Base-by-base conservation (phyloP, 169 alveolate species). In the Eimeria necatrix region DNA sequence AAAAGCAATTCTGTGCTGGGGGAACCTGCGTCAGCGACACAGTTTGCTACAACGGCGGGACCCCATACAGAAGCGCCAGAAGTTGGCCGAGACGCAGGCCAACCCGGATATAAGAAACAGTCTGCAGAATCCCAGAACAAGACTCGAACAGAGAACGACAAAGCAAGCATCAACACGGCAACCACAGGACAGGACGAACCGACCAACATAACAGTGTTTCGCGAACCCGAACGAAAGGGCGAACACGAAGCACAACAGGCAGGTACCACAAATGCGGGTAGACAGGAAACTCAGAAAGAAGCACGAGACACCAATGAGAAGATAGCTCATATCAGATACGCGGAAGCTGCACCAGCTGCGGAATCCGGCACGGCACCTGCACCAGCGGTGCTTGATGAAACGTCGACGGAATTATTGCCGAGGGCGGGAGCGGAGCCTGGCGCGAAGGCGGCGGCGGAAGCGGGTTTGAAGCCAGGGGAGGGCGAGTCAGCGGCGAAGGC, bases 381-480 rank as follows among this genome's bases (percentile, higher is more conserved):
- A 0, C 81, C 81, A 0, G 49, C 81, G 41, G 0, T 24, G 84
- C 60, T 41, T 32, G 22, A 59, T 59, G 5, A 46, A 32, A 73
- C 0, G 22, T 18, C 88, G 3, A 8, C 32, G 24, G 14, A 59
- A 1, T 24, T 46, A 59, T 16, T 41, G 59, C 84, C 84, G 32
- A 73, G 32, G 84, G 32, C 32, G 84, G 84, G 59, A 10, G 18
- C 32, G 84, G 84, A 73, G 20, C 56, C 32, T 9, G 84, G 49
- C 16, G 59, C 52, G 16, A 73, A 73, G 84, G 84, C 84, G 16
- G 59, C n/a, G 7, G 84, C 60, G 32, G 59, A 10, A 52, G 48
- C 76, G 0, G 76, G 60, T 2, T 56, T 56, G 0, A 73, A 73
- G 84, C 59, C 84, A 73, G 84, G 60, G 48, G 56, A 73, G 48